Percentiles rank a stretch among this genome's conserved stretches.
phyloP scores from a whole-genome alignment of 2,329 filamentous ascomycete genomes.

The Trichoderma brevicompactum region DNA sequence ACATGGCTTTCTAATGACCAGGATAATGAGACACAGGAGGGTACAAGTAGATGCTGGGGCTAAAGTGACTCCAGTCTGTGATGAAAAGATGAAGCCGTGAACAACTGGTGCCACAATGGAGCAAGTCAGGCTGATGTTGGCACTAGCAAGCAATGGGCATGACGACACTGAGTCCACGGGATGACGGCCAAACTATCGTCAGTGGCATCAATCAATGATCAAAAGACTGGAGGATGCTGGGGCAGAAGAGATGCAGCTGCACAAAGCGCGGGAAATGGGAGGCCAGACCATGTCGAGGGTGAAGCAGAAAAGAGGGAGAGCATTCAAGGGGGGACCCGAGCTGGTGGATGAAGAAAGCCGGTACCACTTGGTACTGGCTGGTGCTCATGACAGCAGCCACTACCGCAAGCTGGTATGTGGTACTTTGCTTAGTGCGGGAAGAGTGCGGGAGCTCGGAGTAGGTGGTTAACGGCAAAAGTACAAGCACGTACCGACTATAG shows the following conservation, averaged over 20 bases:
- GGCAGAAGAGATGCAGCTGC: slow-evolving; percentile 7
- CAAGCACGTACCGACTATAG: too few relatives aligned
- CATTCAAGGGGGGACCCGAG: background rate
- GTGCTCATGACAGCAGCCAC: background rate
- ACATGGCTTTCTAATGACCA: slow-evolving; percentile 24
- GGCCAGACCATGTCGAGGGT: slow-evolving; percentile 8
- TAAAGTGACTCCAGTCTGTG: slow-evolving; percentile 12
- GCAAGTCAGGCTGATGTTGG: slow-evolving; percentile 4
- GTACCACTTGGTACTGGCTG: background rate
- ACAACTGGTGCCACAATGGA: slow-evolving; percentile 5
- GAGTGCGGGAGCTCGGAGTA: background rate
- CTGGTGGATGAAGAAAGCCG: slow-evolving; percentile 8
- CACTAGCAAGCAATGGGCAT: slow-evolving; percentile 12
- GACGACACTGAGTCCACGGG: background rate
- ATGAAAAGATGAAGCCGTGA: slow-evolving; percentile 7
- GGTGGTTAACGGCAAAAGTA: background rate
- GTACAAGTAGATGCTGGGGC: background rate
- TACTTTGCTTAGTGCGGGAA: slow-evolving; percentile 7
- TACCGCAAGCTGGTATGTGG: background rate
- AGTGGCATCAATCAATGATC: background rate
- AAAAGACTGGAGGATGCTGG: background rate
- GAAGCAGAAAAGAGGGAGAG: slow-evolving; percentile 8
- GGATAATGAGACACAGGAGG: slow-evolving; percentile 26
- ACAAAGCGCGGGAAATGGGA: background rate
- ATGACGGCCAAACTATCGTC: background rate